phyloP scores from a whole-genome alignment of 2,329 filamentous ascomycete genomes.

The Alternaria tenuissima region DNA sequence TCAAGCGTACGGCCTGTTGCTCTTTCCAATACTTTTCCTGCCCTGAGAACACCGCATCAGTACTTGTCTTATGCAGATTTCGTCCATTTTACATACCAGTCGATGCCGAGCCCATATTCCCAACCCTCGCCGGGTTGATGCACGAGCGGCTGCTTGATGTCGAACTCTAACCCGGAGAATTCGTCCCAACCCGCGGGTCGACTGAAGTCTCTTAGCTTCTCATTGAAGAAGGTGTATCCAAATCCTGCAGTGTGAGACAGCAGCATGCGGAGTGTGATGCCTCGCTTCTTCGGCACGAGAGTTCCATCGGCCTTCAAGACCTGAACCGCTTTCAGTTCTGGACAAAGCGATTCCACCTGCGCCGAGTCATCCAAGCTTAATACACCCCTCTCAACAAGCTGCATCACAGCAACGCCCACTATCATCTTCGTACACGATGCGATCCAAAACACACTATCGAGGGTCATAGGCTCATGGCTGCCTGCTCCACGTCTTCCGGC shows the following conservation, averaged over 20 bases:
- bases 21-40: neutral
- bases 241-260: conserved; percentile 7
- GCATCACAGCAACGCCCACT: conserved; percentile 1
- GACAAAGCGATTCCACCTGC: neutral
- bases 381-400: neutral
- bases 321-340: neutral
- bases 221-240: conserved; percentile 4
- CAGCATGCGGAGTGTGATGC: conserved; percentile 3
- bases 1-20: neutral
- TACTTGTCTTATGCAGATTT: neutral
- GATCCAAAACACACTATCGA: conserved; percentile 3
- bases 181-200: conserved; percentile 5
- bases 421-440: conserved; percentile 6
- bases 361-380: neutral
- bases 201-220: neutral
- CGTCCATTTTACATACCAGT: neutral
- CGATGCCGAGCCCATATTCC: neutral
- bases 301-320: neutral
- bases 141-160: neutral
- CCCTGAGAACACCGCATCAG: neutral
- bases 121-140: neutral
- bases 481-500: neutral
- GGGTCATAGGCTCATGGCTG: conserved; percentile 2
- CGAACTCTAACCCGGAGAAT: neutral
- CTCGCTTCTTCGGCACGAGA: conserved; percentile 6